A percentile compares a stretch with the other conserved stretches of the same genome.
These are phyloP conservation scores for Aegilops longissima DNA, from an alignment of 176 grass and related monocot genomes.

Conservation along the genomic window DNA sequence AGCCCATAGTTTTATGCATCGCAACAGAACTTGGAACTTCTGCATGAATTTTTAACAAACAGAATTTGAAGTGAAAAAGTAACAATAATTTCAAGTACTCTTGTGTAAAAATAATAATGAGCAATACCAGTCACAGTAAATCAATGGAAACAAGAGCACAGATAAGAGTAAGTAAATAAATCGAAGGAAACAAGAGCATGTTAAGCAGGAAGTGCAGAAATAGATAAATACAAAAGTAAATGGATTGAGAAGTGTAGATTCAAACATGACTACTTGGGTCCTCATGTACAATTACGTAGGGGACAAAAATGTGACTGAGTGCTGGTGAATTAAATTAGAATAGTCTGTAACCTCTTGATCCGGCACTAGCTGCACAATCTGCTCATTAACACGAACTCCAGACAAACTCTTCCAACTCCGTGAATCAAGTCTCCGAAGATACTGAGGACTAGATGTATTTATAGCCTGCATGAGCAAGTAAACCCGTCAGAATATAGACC, in stretches of 20 bases:
- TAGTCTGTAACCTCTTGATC: constrained; percentile 43
- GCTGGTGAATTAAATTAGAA: constrained; percentile 11
- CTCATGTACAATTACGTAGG: not conserved
- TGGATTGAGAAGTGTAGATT: not conserved
- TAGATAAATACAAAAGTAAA: not conserved
- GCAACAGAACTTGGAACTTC: constrained; percentile 63
- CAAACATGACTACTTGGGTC: not conserved
- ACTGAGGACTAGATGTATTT: constrained; percentile 39
- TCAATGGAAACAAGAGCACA: not conserved
- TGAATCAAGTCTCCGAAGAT: constrained; percentile 41
- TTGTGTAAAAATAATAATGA: not conserved
- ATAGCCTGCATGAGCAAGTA: constrained; percentile 47
- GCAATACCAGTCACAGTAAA: constrained; percentile 1
- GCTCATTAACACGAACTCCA: constrained; percentile 64
- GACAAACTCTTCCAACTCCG: constrained; percentile 67
- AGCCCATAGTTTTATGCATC: constrained; percentile 72
- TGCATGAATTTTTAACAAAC: constrained; percentile 30
- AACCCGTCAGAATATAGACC: not conserved
- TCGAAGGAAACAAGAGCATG: not conserved
- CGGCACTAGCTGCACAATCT: constrained; percentile 67
- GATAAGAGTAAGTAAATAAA: not conserved
- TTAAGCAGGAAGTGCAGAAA: not conserved
- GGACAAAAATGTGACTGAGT: not conserved
- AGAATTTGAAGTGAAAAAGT: not conserved
- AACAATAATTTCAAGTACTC: not conserved